These are phyloP conservation scores for Tylopilus sp. DNA, from an alignment of 1,284 basidiomycete genomes.

Conservation along the genomic window DNA sequence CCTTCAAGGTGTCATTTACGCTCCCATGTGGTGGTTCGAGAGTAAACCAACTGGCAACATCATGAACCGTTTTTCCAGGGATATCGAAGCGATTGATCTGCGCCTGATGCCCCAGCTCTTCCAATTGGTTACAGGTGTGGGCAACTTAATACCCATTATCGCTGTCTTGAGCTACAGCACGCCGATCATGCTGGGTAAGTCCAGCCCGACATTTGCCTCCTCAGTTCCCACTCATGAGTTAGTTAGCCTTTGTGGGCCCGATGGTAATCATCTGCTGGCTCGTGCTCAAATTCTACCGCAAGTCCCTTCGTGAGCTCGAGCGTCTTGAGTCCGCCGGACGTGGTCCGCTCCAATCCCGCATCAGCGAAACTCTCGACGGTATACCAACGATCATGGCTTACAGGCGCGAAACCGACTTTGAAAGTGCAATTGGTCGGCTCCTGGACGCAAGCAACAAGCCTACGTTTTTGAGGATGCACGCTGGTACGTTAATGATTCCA, in stretches of 20 bases:
- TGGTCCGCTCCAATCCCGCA: slow-evolving; percentile 29
- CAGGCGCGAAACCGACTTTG: slow-evolving; percentile 27
- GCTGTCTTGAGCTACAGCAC: slow-evolving; percentile 26
- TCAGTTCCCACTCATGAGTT: not conserved
- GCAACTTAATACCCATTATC: slow-evolving; percentile 24
- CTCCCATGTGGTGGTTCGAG: slow-evolving; percentile 43
- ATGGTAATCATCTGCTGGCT: slow-evolving; percentile 24
- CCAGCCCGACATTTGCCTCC: not conserved
- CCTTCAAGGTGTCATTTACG: slow-evolving; percentile 38
- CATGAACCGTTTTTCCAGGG: slow-evolving; percentile 46
- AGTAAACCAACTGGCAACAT: slow-evolving; percentile 44
- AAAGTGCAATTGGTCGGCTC: slow-evolving; percentile 18
- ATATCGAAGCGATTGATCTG: slow-evolving; percentile 37
- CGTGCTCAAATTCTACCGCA: slow-evolving; percentile 31
- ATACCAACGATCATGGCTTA: slow-evolving; percentile 33
- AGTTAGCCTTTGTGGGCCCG: slow-evolving; percentile 23
- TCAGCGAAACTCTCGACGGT: slow-evolving; percentile 31
- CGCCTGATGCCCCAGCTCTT: slow-evolving; percentile 27
- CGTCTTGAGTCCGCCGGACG: slow-evolving; percentile 30
- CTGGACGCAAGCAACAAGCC: slow-evolving; percentile 29
- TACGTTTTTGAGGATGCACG: slow-evolving; percentile 25
- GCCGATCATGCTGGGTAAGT: slow-evolving; percentile 31
- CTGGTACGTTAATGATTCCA: slow-evolving; percentile 18
- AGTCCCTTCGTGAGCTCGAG: slow-evolving; percentile 31
- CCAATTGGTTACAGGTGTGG: slow-evolving; percentile 31